These are phyloP conservation scores for Hyaloscypha finlandica DNA, from an alignment of 495 filamentous ascomycete species.

Conservation along the genomic window DNA sequence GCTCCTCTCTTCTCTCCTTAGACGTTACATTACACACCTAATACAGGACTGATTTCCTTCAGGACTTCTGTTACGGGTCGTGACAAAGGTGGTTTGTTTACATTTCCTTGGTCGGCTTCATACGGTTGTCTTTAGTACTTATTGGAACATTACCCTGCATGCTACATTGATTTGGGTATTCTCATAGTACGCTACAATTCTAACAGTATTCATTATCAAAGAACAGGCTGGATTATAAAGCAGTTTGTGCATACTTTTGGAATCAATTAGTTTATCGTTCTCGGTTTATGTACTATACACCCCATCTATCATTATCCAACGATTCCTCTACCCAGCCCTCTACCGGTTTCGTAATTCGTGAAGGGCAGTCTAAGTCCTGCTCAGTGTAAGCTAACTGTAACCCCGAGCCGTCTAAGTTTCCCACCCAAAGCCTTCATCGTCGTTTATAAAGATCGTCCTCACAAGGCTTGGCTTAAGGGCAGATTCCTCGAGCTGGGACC, in stretches of 20 bases:
- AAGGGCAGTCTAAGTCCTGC: background rate
- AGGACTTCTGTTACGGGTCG: too few relatives aligned
- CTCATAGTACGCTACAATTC: too few relatives aligned
- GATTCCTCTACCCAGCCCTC: background rate
- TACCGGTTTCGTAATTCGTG: background rate
- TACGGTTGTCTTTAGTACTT: too few relatives aligned
- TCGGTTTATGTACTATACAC: background rate
- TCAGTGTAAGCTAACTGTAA: background rate
- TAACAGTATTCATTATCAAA: too few relatives aligned
- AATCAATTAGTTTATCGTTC: background rate
- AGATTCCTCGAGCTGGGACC: slow-evolving; percentile 32
- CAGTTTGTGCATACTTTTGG: background rate
- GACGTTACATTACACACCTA: too few relatives aligned
- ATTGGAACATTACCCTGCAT: too few relatives aligned
- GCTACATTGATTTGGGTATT: too few relatives aligned
- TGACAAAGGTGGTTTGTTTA: too few relatives aligned
- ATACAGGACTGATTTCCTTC: too few relatives aligned
- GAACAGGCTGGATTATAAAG: too few relatives aligned
- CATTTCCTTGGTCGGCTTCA: too few relatives aligned
- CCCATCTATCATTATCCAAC: background rate
- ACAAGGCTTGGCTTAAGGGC: slow-evolving; percentile 26
- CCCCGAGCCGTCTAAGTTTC: background rate
- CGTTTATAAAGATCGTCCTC: background rate
- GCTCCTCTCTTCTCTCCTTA: too few relatives aligned
- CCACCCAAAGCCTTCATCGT: background rate